Evolutionary conservation across 1,284 basidiomycete species (phyloP), one percentile per base, ranked within the genome.

Genomic region (Apiotrichum gracile): DNA sequence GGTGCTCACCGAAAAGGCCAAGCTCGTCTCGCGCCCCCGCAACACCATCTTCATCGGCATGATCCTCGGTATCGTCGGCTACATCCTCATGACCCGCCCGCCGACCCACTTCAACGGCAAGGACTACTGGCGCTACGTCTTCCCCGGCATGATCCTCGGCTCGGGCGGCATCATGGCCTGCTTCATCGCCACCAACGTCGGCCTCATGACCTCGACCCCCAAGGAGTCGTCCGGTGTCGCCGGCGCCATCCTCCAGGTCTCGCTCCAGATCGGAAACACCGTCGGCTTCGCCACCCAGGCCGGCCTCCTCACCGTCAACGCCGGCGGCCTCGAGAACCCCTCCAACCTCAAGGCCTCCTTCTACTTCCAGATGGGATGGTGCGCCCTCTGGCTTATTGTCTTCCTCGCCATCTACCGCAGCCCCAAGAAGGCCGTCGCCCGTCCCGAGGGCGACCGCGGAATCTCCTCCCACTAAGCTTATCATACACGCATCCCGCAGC

Each of bases 321-420:
- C 61, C 5, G 69, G 65, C 39, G 54, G 59, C 5, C 41, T 73
- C n/a, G 37, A 45, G 12, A 66, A 73, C 48, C 66, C 59, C 40
- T 40, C 38, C 34, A 72, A 73, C 42, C 58, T 68, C 44, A 54
- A 66, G 35, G 62, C 61, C 8, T 59, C 56, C 0, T 70, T 64
- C 45, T 67, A 65, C 41, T 73, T 75, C 57, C 57, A 66, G 47
- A 51, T 71, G 3, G 73, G 70, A 7, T 73, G 73, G 73, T 37
- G 51, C n/a, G 49, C 60, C 10, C 39, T 72, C 12, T 67, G 64
- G 55, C 47, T 68, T 31, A 51, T 70, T 33, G 53, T 49, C 14
- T 70, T 73, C 49, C 31, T 65, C 16, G 56, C 57, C 26, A 61
- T 69, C 38, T 71, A 63, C 59, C 53, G 67, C 45, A 55, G 56